Evolutionary conservation across 441 rosid species (phyloP).

Genomic region (Gossypium davidsonii): DNA sequence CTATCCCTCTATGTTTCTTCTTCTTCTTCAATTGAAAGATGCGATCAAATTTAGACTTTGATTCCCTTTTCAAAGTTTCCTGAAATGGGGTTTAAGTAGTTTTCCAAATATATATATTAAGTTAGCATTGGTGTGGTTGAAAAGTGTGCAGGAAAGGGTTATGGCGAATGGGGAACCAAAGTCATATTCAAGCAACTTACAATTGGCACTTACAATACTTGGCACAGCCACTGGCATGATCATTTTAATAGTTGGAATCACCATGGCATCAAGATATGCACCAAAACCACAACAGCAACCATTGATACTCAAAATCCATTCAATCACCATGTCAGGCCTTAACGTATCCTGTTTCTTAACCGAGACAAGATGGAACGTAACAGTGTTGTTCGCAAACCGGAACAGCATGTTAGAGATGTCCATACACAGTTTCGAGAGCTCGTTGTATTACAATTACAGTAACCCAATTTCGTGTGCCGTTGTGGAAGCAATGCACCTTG

Average conservation of each 20-base stretch:
- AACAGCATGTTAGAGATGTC: constrained; percentile 10
- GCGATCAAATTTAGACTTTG: not conserved
- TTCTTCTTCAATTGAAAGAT: not conserved
- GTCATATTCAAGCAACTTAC: not conserved
- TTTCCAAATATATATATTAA: not conserved
- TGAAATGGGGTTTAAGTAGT: not conserved
- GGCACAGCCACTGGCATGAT: not conserved
- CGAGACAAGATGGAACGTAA: not conserved
- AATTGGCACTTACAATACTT: constrained; percentile 7
- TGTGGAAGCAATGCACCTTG: constrained; percentile 8
- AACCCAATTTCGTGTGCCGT: constrained; percentile 12
- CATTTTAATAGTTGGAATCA: constrained; percentile 8
- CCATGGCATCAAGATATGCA: constrained; percentile 17
- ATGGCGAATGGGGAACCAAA: constrained; percentile 2
- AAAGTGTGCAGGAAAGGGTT: not conserved
- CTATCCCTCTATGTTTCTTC: not conserved
- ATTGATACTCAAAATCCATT: constrained; percentile 14
- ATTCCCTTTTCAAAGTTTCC: not conserved
- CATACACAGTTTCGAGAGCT: constrained; percentile 6
- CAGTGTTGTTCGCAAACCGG: constrained; percentile 11
- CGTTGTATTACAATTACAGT: constrained; percentile 3
- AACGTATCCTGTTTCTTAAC: constrained; percentile 3
- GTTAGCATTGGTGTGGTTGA: too few species aligned
- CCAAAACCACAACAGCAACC: constrained; percentile 15
- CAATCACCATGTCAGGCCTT: constrained; percentile 5